These are phyloP conservation scores for Tolypocladium guangdongense DNA, from an alignment of 2,329 filamentous ascomycete species.

Conservation along the genomic window DNA sequence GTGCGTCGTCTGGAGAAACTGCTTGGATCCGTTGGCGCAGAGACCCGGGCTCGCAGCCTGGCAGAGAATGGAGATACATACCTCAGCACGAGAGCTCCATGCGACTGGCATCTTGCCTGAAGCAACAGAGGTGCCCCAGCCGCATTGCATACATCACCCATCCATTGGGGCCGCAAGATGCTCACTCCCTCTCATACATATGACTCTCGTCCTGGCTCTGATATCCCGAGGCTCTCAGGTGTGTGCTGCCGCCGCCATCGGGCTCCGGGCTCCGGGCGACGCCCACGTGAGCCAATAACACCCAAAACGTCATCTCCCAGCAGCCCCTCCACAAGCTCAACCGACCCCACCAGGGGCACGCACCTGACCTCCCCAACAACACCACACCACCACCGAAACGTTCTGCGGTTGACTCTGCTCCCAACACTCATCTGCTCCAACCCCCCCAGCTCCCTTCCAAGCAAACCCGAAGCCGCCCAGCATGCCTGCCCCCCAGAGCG, in stretches of 20 bases:
- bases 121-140: too few species aligned
- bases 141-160: too few species aligned
- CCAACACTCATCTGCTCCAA: not conserved
- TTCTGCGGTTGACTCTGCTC: too few species aligned
- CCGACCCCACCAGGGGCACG: not conserved
- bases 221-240: too few species aligned
- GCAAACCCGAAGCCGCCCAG: conserved; percentile 8
- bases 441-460: conserved; percentile 2
- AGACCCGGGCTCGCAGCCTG: too few species aligned
- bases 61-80: too few species aligned
- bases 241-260: not conserved
- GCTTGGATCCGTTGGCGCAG: not conserved
- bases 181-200: too few species aligned
- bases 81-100: too few species aligned
- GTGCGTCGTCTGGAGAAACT: not conserved
- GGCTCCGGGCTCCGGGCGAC: not conserved
- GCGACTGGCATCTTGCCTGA: too few species aligned
- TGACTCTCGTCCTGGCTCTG: too few species aligned
- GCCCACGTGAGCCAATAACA: not conserved
- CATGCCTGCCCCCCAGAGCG: conserved; percentile 30
- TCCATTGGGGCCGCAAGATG: not conserved
- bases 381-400: not conserved
- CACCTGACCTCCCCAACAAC: not conserved
- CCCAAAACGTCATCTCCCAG: not conserved
- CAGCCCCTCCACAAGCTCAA: not conserved